Evolutionary conservation across 352 stramenopile species (phyloP).

Genomic region (Globisporangium solare): DNA sequence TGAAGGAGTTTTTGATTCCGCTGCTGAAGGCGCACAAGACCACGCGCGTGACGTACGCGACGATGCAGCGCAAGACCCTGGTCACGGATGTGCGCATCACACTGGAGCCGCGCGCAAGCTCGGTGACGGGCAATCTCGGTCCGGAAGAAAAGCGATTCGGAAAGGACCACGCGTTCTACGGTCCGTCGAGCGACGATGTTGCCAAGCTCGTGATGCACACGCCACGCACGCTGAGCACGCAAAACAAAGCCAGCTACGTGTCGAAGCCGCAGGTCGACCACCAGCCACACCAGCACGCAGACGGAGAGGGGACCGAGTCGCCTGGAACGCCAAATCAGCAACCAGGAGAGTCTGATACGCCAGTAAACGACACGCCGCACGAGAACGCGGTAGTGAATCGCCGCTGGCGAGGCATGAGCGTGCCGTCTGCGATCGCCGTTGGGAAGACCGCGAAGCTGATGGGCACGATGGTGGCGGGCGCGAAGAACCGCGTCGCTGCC

Average conservation of each 20-base stretch:
- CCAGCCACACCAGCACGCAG: not conserved
- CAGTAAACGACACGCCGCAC: constrained; percentile 9
- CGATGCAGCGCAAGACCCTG: constrained; percentile 64
- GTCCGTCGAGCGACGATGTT: constrained; percentile 58
- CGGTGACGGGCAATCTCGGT: constrained; percentile 47
- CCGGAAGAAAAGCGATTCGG: constrained; percentile 62
- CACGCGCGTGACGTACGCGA: constrained; percentile 63
- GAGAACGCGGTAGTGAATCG: constrained; percentile 19
- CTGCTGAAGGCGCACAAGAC: constrained; percentile 68
- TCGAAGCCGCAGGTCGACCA: constrained; percentile 43
- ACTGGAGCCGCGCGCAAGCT: constrained; percentile 64
- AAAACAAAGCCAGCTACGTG: constrained; percentile 67
- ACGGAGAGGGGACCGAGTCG: constrained; percentile 6
- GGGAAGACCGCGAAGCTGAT: constrained; percentile 55
- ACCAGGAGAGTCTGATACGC: constrained; percentile 10
- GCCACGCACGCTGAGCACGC: constrained; percentile 37
- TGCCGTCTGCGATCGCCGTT: constrained; percentile 15
- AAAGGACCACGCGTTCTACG: constrained; percentile 63
- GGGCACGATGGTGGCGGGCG: constrained; percentile 59
- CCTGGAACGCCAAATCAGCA: constrained; percentile 5
- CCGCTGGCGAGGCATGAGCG: constrained; percentile 53
- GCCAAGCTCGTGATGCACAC: constrained; percentile 69
- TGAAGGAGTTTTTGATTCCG: constrained; percentile 59
- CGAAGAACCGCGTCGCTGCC: constrained; percentile 66
- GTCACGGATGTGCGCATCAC: constrained; percentile 77